phyloP scores from a whole-genome alignment of 2,329 filamentous ascomycete species.

The Aureobasidium sp. region DNA sequence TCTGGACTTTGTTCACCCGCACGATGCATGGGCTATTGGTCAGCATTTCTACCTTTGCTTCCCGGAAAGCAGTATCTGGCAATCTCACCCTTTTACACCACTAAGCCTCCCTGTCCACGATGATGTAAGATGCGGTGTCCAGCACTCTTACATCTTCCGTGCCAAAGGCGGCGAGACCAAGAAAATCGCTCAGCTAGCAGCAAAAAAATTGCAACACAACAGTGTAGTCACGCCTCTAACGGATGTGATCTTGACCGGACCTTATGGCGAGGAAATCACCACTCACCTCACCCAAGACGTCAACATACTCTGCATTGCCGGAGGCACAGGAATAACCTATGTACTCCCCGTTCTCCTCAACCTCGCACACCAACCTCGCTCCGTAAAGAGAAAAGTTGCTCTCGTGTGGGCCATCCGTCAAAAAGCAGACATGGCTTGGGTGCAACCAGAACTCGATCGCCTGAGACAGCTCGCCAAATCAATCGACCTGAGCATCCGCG shows the following conservation, averaged over 20 bases:
- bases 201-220: constrained; percentile 27
- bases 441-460: constrained; percentile 5
- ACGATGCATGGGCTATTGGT: constrained; percentile 55
- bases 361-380: not conserved
- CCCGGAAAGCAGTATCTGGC: constrained; percentile 59
- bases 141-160: constrained; percentile 32
- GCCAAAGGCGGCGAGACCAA: constrained; percentile 49
- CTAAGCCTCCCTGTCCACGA: constrained; percentile 41
- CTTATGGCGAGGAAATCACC: constrained; percentile 45
- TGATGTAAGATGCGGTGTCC: constrained; percentile 22
- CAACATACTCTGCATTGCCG: constrained; percentile 16
- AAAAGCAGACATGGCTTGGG: constrained; percentile 13
- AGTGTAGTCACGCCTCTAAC: constrained; percentile 51
- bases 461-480: constrained; percentile 10
- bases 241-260: constrained; percentile 54
- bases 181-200: constrained; percentile 43
- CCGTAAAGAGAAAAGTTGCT: constrained; percentile 2
- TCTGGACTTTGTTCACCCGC: constrained; percentile 57
- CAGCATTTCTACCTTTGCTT: constrained; percentile 70
- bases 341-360: constrained; percentile 58
- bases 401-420: constrained; percentile 15
- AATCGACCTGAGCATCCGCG: constrained; percentile 4
- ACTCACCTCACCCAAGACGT: not conserved
- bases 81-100: constrained; percentile 65
- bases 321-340: constrained; percentile 61